Base-by-base conservation (phyloP, 2,329 filamentous ascomycete genomes). In the Calonectria pseudoreteaudii region DNA sequence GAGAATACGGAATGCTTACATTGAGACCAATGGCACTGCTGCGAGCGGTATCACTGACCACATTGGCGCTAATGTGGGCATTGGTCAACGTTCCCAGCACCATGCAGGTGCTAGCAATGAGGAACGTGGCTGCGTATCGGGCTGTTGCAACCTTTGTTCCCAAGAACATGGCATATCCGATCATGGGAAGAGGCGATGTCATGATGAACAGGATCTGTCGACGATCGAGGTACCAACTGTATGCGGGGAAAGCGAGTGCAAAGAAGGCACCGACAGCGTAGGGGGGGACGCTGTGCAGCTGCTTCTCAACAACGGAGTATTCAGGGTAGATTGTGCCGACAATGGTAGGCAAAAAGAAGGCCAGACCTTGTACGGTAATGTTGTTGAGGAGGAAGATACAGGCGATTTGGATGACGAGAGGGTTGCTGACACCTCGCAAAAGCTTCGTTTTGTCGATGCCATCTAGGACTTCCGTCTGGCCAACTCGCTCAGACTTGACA, bases 281-380 rank as follows among this genome's bases (percentile, higher is more conserved):
- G 0, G 92, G 92, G 0, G 92, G 92, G 0, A 93, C 92, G 0
- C 92, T 93, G 77, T 89, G 88, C 2, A 93, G 88, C 80, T 93
- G 92, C 80, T 92, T 90, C 3, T 86, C 87, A 34, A 93, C 85
- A n/a, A 91, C 88, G n/a, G 83, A 86, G 65, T 84, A 82, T 9
- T 87, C 80, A 0, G 91, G 91, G 74, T 93, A 93, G 79, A 93
- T 93, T 1, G 89, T 92, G 38, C 83, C 84, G 69, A 93, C 91
- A 68, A 94, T 93, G 0, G 91, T 93, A 0, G 92, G 92, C 0
- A 88, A 85, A 82, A 93, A 93, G 86, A 93, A 93, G 23, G 90
- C 91, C 1, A 93, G 86, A 8, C 91, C 91, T 79, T 93, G 91
- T 7, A 93, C 92, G 0, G 92, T 93, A 78, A 94, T 89, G 82